phyloP scores from a whole-genome alignment of 192 early-diverging fungal species.

The Backusella westeae region DNA sequence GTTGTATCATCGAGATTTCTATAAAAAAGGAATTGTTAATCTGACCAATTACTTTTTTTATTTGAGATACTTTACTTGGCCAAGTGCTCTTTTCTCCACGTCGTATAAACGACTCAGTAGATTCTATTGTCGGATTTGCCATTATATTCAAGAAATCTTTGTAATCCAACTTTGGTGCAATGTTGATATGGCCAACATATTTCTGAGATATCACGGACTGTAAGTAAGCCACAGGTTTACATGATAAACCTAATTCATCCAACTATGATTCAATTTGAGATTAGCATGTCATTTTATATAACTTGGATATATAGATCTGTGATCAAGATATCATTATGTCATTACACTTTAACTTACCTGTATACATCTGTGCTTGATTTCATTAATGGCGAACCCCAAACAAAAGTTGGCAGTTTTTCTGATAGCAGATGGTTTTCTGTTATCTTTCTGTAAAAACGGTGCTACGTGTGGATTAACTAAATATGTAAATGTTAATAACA shows the following conservation, averaged over 20 bases:
- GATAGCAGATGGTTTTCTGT: conserved; percentile 40
- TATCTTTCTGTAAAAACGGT: conserved; percentile 63
- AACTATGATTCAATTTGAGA: conserved; percentile 15
- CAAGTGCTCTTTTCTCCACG: conserved; percentile 70
- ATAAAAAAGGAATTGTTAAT: neutral
- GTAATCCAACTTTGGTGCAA: conserved; percentile 62
- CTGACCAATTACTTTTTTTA: neutral
- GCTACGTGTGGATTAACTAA: conserved; percentile 76
- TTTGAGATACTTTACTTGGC: conserved; percentile 51
- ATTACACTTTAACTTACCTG: conserved; percentile 49
- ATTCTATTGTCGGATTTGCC: conserved; percentile 60
- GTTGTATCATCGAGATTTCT: neutral
- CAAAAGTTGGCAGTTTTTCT: conserved; percentile 43
- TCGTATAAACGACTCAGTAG: conserved; percentile 45
- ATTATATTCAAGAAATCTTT: conserved; percentile 60
- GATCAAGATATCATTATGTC: neutral
- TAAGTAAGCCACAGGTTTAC: conserved; percentile 48
- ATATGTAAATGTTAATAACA: neutral
- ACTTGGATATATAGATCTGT: neutral
- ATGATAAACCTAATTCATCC: conserved; percentile 60
- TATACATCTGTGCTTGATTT: conserved; percentile 63
- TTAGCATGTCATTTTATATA: neutral
- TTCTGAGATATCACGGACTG: conserved; percentile 73
- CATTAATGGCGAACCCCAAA: conserved; percentile 54
- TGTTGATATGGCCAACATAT: conserved; percentile 80